phyloP scores from a whole-genome alignment of 306 rosid genomes.

The Casuarina equisetifolia region DNA sequence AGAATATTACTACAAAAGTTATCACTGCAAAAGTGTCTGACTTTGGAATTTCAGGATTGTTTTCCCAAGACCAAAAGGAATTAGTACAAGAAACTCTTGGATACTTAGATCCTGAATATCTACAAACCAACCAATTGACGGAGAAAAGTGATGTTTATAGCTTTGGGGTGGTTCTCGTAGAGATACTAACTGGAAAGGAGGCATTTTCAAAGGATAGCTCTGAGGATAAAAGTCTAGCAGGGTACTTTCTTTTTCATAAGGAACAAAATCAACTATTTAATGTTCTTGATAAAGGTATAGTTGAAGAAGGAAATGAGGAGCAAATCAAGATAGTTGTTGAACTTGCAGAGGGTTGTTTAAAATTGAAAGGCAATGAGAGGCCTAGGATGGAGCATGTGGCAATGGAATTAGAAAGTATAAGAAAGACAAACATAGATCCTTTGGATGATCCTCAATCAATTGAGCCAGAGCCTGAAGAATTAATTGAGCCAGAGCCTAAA shows the following conservation, averaged over 20 bases:
- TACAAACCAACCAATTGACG: conserved; percentile 27
- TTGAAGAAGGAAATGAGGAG: conserved; percentile 12
- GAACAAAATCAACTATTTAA: conserved; percentile 8
- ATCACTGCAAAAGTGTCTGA: conserved; percentile 36
- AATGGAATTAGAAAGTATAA: conserved; percentile 27
- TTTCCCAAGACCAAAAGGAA: conserved; percentile 27
- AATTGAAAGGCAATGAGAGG: conserved; percentile 20
- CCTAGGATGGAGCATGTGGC: conserved; percentile 40
- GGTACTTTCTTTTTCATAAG: conserved; percentile 25
- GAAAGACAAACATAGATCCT: neutral
- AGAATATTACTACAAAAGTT: conserved; percentile 10
- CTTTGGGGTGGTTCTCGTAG: conserved; percentile 40
- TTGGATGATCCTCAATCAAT: neutral
- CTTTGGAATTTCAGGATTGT: conserved; percentile 37
- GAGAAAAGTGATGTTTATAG: conserved; percentile 48
- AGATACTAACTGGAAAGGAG: conserved; percentile 32
- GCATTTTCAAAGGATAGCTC: conserved; percentile 25
- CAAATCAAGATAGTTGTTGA: conserved; percentile 16
- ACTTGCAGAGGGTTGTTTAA: conserved; percentile 16
- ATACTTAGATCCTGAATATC: conserved; percentile 36
- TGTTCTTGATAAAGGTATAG: conserved; percentile 18
- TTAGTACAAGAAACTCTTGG: conserved; percentile 39
- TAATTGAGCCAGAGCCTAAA: neutral
- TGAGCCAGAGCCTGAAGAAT: neutral
- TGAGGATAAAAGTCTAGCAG: conserved; percentile 20